Base-by-base conservation (phyloP, 768 basidiomycete species). In the Mycena metata region DNA sequence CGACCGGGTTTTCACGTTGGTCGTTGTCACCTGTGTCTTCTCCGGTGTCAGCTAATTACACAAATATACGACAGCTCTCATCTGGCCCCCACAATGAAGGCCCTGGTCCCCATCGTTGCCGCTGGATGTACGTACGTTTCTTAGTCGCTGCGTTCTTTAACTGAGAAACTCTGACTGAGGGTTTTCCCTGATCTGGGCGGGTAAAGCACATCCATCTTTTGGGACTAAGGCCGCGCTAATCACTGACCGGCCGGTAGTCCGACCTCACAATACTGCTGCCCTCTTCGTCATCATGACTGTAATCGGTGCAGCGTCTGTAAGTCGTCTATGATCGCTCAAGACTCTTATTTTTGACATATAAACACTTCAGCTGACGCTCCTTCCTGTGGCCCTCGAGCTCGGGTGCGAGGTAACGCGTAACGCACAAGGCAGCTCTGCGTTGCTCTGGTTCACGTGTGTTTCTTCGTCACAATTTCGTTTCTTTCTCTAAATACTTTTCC, bases 371-470 rank as follows among this genome's bases (percentile, higher is more conserved):
- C 46, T 95, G 61, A 85, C 89, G 1, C 84, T 95, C 78, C 84
- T 96, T 3, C 93, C 94, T 1, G 83, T 95, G 33, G 90, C 83
- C 3, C 80, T 96, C 54, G 94, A 96, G 74, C 87, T 96, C n/a
- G 90, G 86, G 15, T 91, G 90, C 47, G 94, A 96, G 76, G 76
- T 95, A 35, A 93, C 93, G 5, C 84, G 91, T 58, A 94, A 93
- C 72, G 87, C 93, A 0, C 91, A 94, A 64, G 89, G 86, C 2
- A 93, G 92, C 67, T 86, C 93, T 0, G 91, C 93, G 0, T 75
- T 93, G 26, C 74, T 95, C 23, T 96, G 94, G 93, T 89, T 89
- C 78, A 79, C 81, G 91, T 93, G 73, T 58, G 90, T 83, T 19
- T 24, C 21, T 60, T 43, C 19, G 16, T 47, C 16, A 7, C 24